phyloP scores from a whole-genome alignment of 768 basidiomycete species.

The Udeniomyces megalosporus region DNA sequence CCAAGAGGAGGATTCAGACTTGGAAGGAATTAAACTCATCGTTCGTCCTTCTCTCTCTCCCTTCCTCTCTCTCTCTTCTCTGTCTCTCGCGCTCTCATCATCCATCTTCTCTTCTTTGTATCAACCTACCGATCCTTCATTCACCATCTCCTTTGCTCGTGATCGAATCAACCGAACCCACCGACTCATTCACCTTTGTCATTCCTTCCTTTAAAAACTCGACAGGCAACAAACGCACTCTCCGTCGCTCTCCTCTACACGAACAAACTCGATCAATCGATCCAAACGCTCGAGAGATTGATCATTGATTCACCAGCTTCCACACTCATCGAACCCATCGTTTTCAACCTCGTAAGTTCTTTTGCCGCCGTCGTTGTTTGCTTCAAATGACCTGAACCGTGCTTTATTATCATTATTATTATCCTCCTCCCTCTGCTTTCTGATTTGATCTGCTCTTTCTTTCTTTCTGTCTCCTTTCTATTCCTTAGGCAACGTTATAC shows the following conservation, averaged over 20 bases:
- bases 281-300: constrained; percentile 1
- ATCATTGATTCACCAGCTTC: background rate
- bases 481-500: constrained; percentile 5
- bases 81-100: too few species aligned
- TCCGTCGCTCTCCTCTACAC: constrained; percentile 4
- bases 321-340: constrained; percentile 4
- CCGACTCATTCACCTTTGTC: background rate
- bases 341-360: constrained; percentile 11
- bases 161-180: background rate
- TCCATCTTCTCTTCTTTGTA: too few species aligned
- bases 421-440: background rate
- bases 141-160: too few species aligned
- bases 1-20: background rate
- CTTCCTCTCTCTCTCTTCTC: too few species aligned
- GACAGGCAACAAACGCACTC: constrained; percentile 1
- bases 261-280: background rate
- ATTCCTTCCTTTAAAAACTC: background rate
- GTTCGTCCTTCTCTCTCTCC: background rate
- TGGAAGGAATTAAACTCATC: background rate
- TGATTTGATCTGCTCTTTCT: background rate
- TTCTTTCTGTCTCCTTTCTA: background rate
- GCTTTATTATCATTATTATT: too few species aligned
- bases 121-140: too few species aligned
- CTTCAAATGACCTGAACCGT: too few species aligned
- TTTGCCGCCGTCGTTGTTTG: background rate